Conservation (phyloP, 768 basidiomycete genomes). For the Serendipita indica region DNA sequence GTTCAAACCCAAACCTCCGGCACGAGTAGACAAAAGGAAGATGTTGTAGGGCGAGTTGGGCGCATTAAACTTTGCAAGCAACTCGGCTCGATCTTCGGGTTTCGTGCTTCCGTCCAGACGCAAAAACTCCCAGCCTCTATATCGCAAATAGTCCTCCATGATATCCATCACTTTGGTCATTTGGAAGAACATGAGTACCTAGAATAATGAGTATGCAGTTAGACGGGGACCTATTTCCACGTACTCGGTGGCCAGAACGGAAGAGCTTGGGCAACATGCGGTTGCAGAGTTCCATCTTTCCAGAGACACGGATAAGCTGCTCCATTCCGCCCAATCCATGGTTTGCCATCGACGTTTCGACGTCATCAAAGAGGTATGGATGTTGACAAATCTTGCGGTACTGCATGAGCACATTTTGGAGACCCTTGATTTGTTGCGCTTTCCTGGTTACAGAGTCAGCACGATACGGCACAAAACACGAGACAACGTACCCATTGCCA, state of each 20-base stretch:
- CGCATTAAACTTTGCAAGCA: slow-evolving; percentile 82
- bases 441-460: slow-evolving; percentile 31
- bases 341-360: slow-evolving; percentile 88
- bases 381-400: slow-evolving; percentile 97
- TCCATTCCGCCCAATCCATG: slow-evolving; percentile 59
- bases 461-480: slow-evolving; percentile 5
- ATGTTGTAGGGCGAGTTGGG: slow-evolving; percentile 73
- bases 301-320: slow-evolving; percentile 69
- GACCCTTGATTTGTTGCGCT: slow-evolving; percentile 65
- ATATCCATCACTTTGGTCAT: slow-evolving; percentile 99
- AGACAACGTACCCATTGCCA: slow-evolving; percentile 53
- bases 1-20: slow-evolving; percentile 87
- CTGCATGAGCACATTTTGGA: slow-evolving; percentile 95
- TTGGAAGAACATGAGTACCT: slow-evolving; percentile 99
- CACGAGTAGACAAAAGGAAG: slow-evolving; percentile 87
- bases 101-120: slow-evolving; percentile 95
- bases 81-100: slow-evolving; percentile 82
- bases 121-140: slow-evolving; percentile 73
- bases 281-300: slow-evolving; percentile 85
- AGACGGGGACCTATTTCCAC: slow-evolving; percentile 16
- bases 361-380: slow-evolving; percentile 89
- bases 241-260: slow-evolving; percentile 72
- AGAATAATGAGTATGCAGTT: no score
- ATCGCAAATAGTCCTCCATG: slow-evolving; percentile 88
- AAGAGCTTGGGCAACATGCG: slow-evolving; percentile 94